Base-by-base conservation (phyloP, 768 basidiomycete species). In the Collybiopsis confluens region DNA sequence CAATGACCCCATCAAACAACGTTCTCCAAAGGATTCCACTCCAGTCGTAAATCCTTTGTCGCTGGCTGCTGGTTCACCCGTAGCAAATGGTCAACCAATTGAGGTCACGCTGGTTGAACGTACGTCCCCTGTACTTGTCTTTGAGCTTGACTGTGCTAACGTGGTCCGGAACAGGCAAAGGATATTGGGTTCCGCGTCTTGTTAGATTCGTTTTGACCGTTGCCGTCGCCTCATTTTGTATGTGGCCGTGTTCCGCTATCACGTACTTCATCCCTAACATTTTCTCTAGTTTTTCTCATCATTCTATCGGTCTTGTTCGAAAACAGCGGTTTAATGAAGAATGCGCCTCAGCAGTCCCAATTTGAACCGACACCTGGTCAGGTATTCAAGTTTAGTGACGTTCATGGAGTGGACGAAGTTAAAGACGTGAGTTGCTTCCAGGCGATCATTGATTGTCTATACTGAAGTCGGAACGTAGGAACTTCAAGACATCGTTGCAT, bases 371-470 rank as follows among this genome's bases (percentile, higher is more conserved):
- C 80, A 2, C 79, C 88, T 65, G 90, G 86, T 27, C 91, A 90
- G 62, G 76, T 82, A 1, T 88, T 95, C 69, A 94, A 82, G 62
- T 98, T 99, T 65, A 85, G 82, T 58, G 97, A 99, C 69, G 94
- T 99, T 4, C 95, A 98, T 59, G 97, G 97, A 27, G 89, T 96
- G 24, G 97, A 98, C 61, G 97, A 99, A 70, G 97, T 90, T 33
- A 98, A 98, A 70, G 83, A 88, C 64, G 94, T 88, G 48, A 38
- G 77, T 68, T 1, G 10, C 11, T 9, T 35, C 26, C 20, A 27
- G 4, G 38, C 4, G 11, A 15, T 11, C 15, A 9, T 15, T 13
- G 23, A 28, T 11, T 13, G 11, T 62, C 38, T 21, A 61, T 47
- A 20, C 55, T 59, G 13, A 48, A 44, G 50, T 43, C 15, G 9